Evolutionary conservation across 495 filamentous ascomycete species (phyloP).

Genomic region (Aspergillus panamensis): DNA sequence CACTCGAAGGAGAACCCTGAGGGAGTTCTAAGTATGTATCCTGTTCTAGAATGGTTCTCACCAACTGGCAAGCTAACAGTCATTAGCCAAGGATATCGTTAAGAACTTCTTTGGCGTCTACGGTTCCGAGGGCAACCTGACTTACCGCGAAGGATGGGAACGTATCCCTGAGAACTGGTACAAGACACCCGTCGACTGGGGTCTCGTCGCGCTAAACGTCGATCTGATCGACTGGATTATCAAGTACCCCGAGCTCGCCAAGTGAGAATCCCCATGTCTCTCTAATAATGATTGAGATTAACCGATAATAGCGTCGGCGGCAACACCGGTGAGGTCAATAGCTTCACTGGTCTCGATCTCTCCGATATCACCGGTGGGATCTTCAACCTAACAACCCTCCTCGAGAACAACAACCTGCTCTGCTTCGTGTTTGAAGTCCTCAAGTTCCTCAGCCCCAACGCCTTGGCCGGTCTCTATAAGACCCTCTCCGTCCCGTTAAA

Average conservation of each 20-base stretch:
- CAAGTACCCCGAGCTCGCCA: conserved; percentile 38
- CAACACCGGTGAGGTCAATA: conserved; percentile 54
- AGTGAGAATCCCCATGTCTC: conserved; percentile 24
- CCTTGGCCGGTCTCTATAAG: conserved; percentile 34
- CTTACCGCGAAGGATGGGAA: conserved; percentile 47
- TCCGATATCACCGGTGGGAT: conserved; percentile 49
- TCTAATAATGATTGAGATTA: not conserved
- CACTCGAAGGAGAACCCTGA: conserved; percentile 44
- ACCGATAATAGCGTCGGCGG: conserved; percentile 44
- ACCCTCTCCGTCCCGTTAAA: conserved; percentile 35
- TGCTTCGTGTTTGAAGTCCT: conserved; percentile 47
- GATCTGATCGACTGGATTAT: conserved; percentile 40
- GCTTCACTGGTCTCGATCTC: conserved; percentile 52
- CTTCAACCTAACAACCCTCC: conserved; percentile 37
- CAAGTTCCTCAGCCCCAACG: conserved; percentile 42
- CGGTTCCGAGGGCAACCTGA: conserved; percentile 36
- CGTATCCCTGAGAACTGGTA: conserved; percentile 61
- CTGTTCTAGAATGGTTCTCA: not conserved
- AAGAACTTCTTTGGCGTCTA: conserved; percentile 48
- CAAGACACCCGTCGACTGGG: conserved; percentile 43
- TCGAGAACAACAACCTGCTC: conserved; percentile 44
- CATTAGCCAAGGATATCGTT: conserved; percentile 35
- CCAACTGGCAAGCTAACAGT: conserved; percentile 14
- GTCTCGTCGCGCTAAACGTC: conserved; percentile 33
- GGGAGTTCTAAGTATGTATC: conserved; percentile 36